Evolutionary conservation across 2,329 filamentous ascomycete species (phyloP).

Genomic region (Colletotrichum filicis): DNA sequence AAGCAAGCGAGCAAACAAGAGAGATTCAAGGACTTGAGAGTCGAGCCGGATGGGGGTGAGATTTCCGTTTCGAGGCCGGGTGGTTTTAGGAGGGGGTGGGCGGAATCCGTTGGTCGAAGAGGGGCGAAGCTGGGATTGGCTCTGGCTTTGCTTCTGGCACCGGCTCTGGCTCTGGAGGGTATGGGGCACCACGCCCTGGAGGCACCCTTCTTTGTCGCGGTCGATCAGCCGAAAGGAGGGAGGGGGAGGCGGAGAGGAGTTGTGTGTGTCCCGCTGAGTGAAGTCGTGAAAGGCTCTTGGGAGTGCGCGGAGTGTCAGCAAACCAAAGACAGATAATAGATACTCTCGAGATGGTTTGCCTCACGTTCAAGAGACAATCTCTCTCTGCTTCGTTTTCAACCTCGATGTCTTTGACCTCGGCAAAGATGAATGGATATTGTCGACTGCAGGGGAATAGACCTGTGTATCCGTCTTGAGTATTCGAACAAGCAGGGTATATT

Average conservation of each 20-base stretch:
- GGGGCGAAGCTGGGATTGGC: slow-evolving; percentile 5
- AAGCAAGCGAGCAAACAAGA: slow-evolving; percentile 9
- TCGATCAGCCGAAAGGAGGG: slow-evolving; percentile 32
- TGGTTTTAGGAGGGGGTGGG: slow-evolving; percentile 15
- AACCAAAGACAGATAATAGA: too few relatives aligned
- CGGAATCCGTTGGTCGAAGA: not conserved
- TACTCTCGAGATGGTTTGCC: too few relatives aligned
- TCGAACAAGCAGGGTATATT: not conserved
- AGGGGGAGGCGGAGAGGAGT: not conserved
- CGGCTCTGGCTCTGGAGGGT: slow-evolving; percentile 10
- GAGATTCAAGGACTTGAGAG: slow-evolving; percentile 23
- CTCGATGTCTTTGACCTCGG: not conserved
- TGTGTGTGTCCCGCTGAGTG: not conserved
- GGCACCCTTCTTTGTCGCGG: slow-evolving; percentile 17
- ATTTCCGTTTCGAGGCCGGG: slow-evolving; percentile 6
- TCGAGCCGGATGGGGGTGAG: slow-evolving; percentile 7
- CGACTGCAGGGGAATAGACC: not conserved
- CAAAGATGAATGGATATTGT: not conserved
- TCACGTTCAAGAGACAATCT: too few relatives aligned
- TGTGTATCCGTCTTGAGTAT: not conserved
- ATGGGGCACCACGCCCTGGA: slow-evolving; percentile 29
- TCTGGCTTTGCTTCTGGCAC: slow-evolving; percentile 3
- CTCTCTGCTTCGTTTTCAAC: too few relatives aligned
- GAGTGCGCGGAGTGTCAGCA: not conserved
- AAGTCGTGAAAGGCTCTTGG: too few relatives aligned